Base-by-base conservation (phyloP, 2,329 filamentous ascomycete genomes). In the Keithomyces neogunnii region DNA sequence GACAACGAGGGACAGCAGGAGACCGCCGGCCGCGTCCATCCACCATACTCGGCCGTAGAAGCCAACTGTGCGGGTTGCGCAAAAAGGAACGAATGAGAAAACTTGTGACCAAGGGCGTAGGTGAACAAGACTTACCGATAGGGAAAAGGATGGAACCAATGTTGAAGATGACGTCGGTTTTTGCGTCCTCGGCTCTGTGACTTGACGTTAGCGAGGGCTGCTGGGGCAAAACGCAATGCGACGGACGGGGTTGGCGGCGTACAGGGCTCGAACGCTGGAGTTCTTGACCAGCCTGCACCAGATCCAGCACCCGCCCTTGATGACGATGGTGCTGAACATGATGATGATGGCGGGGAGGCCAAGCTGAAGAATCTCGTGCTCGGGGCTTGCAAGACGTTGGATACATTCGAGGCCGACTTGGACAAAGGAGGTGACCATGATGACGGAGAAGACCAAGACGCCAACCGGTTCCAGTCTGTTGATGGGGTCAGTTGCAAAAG, bases 201-300 rank as follows among this genome's bases (percentile, higher is more conserved):
- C 38, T 57, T 54, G 56, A 43, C 32, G 29, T 43, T 33, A 35
- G 26, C 36, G 29, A 13, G 13, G 36, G 11, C 10, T 19, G 19
- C n/a, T 6, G 19, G 19, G 19, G 19, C 19, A 19, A 19, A 19
- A 19, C 19, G 19, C 19, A 19, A 19, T n/a, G 33, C 35, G 39
- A 3, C n/a, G 42, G 11, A 39, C 5, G 36, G 38, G 46, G 53
- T n/a, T 35, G 8, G 19, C 11, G 32, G 71, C 76, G 65, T 65
- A 79, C 58, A 95, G 72, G 1, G 89, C 89, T 64, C 91, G 88
- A 4, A 95, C 89, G 55, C 85, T 89, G 2, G 86, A 90, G 65
- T 95, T 95, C 59, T 82, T 88, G 57, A 95, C 87, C 35, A 93
- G 67, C 5, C 89, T 86, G 65, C 88, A 95, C 87, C 88, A 95